These are phyloP conservation scores for Phialophora macrospora DNA, from an alignment of 2,329 filamentous ascomycete genomes.

Conservation along the genomic window DNA sequence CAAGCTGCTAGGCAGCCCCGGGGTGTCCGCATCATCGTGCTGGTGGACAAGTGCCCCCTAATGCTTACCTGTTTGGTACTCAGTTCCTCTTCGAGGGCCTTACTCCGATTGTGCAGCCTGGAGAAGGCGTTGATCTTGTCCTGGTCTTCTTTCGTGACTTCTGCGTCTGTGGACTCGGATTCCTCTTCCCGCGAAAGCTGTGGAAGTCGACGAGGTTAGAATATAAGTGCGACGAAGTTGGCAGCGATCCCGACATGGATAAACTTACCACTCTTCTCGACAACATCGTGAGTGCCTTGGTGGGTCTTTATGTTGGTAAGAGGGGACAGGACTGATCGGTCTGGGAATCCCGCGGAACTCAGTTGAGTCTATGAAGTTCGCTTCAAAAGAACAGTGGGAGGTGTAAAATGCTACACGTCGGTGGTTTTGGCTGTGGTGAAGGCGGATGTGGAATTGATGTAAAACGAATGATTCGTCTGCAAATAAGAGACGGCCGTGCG, in stretches of 20 bases:
- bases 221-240: neutral
- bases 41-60: neutral
- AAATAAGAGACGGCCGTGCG: neutral
- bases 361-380: neutral
- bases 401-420: neutral
- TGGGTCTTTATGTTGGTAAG: neutral
- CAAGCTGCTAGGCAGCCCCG: too few species aligned
- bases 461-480: neutral
- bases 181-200: conserved; percentile 96
- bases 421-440: neutral
- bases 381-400: neutral
- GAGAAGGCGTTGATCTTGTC: conserved; percentile 99
- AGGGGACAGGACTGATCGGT: neutral
- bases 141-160: conserved; percentile 95
- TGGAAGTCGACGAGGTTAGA: neutral
- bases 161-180: conserved; percentile 74
- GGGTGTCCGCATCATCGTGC: neutral
- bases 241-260: neutral
- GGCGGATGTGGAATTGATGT: neutral
- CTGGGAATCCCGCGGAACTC: neutral
- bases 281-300: conserved; percentile 3
- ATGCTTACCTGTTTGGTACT: conserved; percentile 73
- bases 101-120: conserved; percentile 85
- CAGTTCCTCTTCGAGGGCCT: conserved; percentile 77
- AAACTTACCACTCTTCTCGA: conserved; percentile 27